Conservation (phyloP, 2,329 filamentous ascomycete genomes). For the Akanthomyces uredinophilus region DNA sequence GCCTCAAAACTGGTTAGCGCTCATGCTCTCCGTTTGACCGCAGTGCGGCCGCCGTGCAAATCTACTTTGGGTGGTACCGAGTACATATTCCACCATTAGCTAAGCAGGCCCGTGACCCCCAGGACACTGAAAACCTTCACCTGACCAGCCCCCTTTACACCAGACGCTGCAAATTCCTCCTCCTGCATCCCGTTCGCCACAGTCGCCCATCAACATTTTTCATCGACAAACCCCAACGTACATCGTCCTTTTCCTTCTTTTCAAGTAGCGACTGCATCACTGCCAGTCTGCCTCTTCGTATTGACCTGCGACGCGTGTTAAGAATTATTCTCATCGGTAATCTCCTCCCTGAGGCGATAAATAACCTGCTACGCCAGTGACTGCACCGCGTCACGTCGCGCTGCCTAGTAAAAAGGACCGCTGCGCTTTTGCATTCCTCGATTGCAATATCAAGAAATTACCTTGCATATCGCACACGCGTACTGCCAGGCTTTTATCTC, state of each 20-base stretch:
- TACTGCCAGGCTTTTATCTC: conserved; percentile 6
- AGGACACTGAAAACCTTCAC: background rate
- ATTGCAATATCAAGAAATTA: background rate
- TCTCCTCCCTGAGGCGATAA: conserved; percentile 3
- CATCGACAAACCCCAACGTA: conserved; percentile 6
- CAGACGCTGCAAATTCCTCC: background rate
- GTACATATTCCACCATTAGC: background rate
- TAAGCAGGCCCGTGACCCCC: conserved; percentile 4
- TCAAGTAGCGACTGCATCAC: conserved; percentile 6
- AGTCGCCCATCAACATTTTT: background rate
- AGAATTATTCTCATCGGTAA: background rate
- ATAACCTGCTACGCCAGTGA: conserved; percentile 10
- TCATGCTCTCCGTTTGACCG: background rate
- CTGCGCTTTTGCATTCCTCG: background rate
- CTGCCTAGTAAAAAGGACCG: conserved; percentile 10
- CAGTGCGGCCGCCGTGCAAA: conserved; percentile 1
- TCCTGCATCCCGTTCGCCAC: background rate
- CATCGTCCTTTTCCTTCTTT: background rate
- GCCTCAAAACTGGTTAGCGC: background rate
- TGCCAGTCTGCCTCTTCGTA: conserved; percentile 13
- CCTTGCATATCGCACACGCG: background rate
- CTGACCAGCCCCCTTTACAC: background rate
- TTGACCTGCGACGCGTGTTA: conserved; percentile 11
- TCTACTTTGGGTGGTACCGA: too few relatives aligned
- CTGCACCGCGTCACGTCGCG: background rate